A percentile compares a stretch with the other conserved stretches of the same genome.
Evolutionary conservation across 2,329 filamentous ascomycete genomes (phyloP).

Genomic region (Fusarium solani-melongenae): DNA sequence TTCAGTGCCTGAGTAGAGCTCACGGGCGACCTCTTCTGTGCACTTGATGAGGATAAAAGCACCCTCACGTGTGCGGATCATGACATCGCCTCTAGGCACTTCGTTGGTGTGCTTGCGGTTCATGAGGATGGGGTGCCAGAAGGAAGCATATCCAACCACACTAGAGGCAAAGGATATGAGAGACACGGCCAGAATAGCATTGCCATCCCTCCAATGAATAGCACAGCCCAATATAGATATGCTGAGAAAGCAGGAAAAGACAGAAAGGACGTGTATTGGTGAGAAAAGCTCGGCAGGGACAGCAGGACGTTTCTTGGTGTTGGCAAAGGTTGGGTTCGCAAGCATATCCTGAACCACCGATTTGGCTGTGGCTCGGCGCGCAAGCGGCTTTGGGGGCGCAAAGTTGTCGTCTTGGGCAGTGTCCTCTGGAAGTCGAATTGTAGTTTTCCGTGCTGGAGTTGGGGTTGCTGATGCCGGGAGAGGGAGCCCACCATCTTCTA

Average conservation of each 20-base stretch:
- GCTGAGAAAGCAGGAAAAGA: constrained; percentile 62
- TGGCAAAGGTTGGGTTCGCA: constrained; percentile 55
- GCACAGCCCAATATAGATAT: constrained; percentile 59
- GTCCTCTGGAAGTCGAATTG: constrained; percentile 6
- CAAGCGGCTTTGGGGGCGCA: constrained; percentile 25
- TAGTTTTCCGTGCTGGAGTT: constrained; percentile 12
- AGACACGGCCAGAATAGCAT: constrained; percentile 56
- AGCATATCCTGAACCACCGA: constrained; percentile 57
- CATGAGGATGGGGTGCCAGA: constrained; percentile 67
- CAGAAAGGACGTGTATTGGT: constrained; percentile 64
- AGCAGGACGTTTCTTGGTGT: constrained; percentile 53
- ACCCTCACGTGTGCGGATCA: constrained; percentile 69
- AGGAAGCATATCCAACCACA: constrained; percentile 66
- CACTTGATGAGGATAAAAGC: constrained; percentile 69
- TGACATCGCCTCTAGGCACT: constrained; percentile 67
- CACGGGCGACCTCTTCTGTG: constrained; percentile 69
- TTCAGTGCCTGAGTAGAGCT: constrained; percentile 71
- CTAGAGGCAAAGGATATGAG: constrained; percentile 64
- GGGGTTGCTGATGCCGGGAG: constrained; percentile 5
- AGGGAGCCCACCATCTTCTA: constrained; percentile 25
- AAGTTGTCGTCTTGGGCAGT: not conserved
- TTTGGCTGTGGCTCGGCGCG: constrained; percentile 50
- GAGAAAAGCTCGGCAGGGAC: constrained; percentile 62
- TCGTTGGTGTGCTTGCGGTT: constrained; percentile 59
- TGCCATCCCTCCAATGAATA: constrained; percentile 50